Evolutionary conservation across 768 basidiomycete genomes (phyloP).

Genomic region (Podaxis sp.): DNA sequence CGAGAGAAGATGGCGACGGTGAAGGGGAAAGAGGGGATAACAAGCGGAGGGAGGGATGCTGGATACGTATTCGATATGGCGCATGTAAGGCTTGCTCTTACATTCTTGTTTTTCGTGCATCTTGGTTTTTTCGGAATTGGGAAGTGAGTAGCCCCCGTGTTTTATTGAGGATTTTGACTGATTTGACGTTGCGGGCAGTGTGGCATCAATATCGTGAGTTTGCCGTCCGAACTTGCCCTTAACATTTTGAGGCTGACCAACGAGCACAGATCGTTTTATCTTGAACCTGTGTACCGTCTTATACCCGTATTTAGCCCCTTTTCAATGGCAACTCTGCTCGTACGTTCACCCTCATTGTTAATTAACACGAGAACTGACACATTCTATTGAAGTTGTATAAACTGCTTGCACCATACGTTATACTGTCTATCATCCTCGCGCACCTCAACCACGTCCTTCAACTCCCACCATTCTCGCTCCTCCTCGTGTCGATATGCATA

Average conservation of each 20-base stretch:
- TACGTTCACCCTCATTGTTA: conserved; percentile 28
- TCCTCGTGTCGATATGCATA: conserved; percentile 73
- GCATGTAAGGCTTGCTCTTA: conserved; percentile 72
- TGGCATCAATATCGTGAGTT: conserved; percentile 58
- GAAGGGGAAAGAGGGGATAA: background rate
- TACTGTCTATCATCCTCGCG: conserved; percentile 69
- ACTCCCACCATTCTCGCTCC: conserved; percentile 78
- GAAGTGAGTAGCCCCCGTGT: conserved; percentile 55
- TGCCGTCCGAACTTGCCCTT: background rate
- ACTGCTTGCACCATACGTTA: conserved; percentile 77
- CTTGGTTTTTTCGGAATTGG: conserved; percentile 85
- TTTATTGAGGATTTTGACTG: background rate
- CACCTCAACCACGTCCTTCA: conserved; percentile 64
- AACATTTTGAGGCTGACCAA: background rate
- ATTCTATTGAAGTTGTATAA: conserved; percentile 63
- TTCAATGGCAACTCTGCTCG: conserved; percentile 73
- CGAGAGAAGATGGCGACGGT: background rate
- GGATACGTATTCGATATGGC: conserved; percentile 52
- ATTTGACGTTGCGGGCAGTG: background rate
- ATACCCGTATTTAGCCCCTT: conserved; percentile 87
- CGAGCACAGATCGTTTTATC: conserved; percentile 67
- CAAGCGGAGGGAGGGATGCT: background rate
- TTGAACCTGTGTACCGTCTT: conserved; percentile 84
- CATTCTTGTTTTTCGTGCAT: conserved; percentile 86
- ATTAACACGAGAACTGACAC: background rate